Percentiles rank a stretch among this genome's conserved stretches.
Evolutionary conservation across 805 yeast genomes (phyloP).

Genomic region (Saccharomycopsis oosterbeekiorum): DNA sequence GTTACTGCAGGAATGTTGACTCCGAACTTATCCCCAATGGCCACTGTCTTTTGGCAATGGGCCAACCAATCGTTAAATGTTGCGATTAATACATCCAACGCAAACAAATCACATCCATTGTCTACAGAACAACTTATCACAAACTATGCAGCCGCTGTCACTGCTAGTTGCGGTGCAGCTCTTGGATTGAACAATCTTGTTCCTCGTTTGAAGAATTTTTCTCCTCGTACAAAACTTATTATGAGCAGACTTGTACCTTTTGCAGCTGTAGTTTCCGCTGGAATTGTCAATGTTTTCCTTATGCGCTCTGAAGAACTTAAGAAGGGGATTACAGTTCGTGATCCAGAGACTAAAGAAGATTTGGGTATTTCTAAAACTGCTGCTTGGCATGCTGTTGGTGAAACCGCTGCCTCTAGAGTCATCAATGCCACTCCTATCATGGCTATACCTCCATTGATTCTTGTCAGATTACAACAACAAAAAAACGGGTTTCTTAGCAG

Average conservation of each 20-base stretch:
- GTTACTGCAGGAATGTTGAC: conserved; percentile 98
- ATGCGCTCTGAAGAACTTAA: conserved; percentile 94
- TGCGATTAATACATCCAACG: conserved; percentile 92
- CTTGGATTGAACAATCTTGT: conserved; percentile 84
- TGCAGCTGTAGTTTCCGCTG: conserved; percentile 98
- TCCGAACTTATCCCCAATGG: conserved; percentile 81
- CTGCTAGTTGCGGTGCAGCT: conserved; percentile 93
- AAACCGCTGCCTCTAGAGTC: conserved; percentile 91
- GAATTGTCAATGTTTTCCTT: conserved; percentile 88
- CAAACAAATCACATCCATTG: conserved; percentile 90
- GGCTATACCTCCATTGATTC: conserved; percentile 88
- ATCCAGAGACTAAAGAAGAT: conserved; percentile 50
- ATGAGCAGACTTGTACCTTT: conserved; percentile 89
- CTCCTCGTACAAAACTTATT: conserved; percentile 59
- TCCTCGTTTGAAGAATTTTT: conserved; percentile 67
- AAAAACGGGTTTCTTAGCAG: conserved; percentile 38
- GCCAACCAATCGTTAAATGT: conserved; percentile 96
- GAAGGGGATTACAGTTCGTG: conserved; percentile 55
- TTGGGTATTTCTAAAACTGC: conserved; percentile 76
- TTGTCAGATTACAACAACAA: conserved; percentile 65
- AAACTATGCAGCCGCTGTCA: conserved; percentile 80
- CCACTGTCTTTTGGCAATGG: conserved; percentile 95
- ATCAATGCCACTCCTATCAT: conserved; percentile 95
- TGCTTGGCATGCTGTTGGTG: conserved; percentile 89
- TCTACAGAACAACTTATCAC: conserved; percentile 66